Evolutionary conservation across 2,329 filamentous ascomycete genomes (phyloP).

Genomic region (Neonectria coccinea): DNA sequence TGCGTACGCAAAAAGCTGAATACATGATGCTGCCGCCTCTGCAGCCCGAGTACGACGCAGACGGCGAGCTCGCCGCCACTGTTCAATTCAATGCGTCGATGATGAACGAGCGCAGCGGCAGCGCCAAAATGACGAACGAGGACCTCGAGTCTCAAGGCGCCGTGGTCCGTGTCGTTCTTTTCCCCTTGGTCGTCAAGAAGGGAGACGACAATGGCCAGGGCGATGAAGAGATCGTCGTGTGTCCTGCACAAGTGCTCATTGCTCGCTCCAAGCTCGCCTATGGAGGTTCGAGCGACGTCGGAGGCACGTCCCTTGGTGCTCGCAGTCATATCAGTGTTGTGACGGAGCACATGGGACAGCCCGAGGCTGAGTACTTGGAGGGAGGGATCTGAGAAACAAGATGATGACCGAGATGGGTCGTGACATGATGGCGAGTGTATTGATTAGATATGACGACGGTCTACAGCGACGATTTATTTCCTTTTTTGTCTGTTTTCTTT

Average conservation of each 20-base stretch:
- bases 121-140: slow-evolving; percentile 71
- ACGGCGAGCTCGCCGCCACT: slow-evolving; percentile 88
- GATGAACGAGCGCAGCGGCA: slow-evolving; percentile 92
- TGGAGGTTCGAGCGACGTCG: slow-evolving; percentile 65
- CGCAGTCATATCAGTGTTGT: slow-evolving; percentile 54
- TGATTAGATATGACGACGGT: slow-evolving; percentile 23
- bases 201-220: slow-evolving; percentile 88
- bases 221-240: slow-evolving; percentile 95
- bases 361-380: slow-evolving; percentile 52
- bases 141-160: slow-evolving; percentile 81
- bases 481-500: slow-evolving; percentile 30
- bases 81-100: slow-evolving; percentile 92
- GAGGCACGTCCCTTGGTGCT: slow-evolving; percentile 57
- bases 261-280: slow-evolving; percentile 61
- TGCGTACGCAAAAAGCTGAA: slow-evolving; percentile 96
- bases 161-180: slow-evolving; percentile 90
- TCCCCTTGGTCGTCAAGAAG: slow-evolving; percentile 96
- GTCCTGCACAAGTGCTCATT: slow-evolving; percentile 92
- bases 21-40: slow-evolving; percentile 98
- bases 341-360: slow-evolving; percentile 49
- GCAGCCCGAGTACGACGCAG: slow-evolving; percentile 93
- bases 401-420: slow-evolving; percentile 30
- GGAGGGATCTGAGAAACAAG: slow-evolving; percentile 46
- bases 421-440: slow-evolving; percentile 24
- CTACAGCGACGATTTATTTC: slow-evolving; percentile 32